Base-by-base conservation (phyloP, 2,329 filamentous ascomycete genomes). In the Anthostomella pinea region DNA sequence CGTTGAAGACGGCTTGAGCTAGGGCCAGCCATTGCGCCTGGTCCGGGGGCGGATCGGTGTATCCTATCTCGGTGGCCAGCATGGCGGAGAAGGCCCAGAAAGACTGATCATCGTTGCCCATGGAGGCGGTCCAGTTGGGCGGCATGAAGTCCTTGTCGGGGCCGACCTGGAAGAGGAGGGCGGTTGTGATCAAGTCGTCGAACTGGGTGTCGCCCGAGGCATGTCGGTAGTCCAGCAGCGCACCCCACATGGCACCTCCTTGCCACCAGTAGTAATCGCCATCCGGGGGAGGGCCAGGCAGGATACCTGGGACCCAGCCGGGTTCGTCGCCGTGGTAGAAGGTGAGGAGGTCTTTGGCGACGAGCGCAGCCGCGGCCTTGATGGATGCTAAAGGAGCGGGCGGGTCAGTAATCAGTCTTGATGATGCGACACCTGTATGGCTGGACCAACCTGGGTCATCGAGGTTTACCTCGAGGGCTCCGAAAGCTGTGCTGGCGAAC, bases 211-310 rank as follows among this genome's bases (percentile, higher is more conserved):
- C 81, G 38, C 79, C 79, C 0, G 81, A 85, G 38, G 76, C 71
- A 44, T 81, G 75, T 76, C 79, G 83, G 59, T 87, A 87, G 59
- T 86, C 81, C 27, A 87, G 69, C 49, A 84, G 65, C 1, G 79
- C 75, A 45, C 81, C 78, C 71, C 83, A 84, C 64, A 87, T 69
- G 10, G 79, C 77, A 34, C 79, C 77, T 5, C 78, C 79, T 56
- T 87, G 79, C 83, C 83, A 87, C 83, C 83, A 87, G 68, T 85
- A 86, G 58, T 83, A 83, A 43, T 74, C 68, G 46, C 75, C 75
- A 46, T 62, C 59, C 23, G 66, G 47, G 8, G 75, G 75, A 35
- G 76, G 76, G 0, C 75, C 75, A 1, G 75, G 75, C 8, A 79
- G 58, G 48, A 77, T 78, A 21, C 76, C 76, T 6, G 75, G 75